Percentiles rank a stretch among this genome's conserved stretches.
Conservation (phyloP, 202 grass and related monocot species). For the Dendrocalamus latiflorus region DNA sequence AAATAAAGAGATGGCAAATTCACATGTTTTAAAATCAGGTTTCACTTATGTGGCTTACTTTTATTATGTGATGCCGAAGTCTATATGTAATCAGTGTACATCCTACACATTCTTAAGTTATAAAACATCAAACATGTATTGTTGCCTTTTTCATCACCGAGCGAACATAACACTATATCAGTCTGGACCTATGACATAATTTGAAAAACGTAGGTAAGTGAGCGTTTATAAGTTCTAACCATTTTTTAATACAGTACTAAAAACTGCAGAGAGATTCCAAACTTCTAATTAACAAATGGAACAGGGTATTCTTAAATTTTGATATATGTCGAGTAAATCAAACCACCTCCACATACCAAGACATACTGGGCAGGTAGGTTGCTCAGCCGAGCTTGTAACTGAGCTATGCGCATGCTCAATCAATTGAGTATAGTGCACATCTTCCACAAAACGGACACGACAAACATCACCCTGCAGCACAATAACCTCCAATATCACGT, state of each 20-base stretch:
- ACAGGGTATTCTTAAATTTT: neutral
- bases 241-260: conserved; percentile 5
- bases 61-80: too few species aligned
- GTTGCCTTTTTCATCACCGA: conserved; percentile 1
- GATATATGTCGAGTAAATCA: neutral
- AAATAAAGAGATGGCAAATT: too few species aligned
- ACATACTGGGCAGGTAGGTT: conserved; percentile 81
- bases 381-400: conserved; percentile 55
- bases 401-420: conserved; percentile 68
- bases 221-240: neutral
- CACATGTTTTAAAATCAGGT: too few species aligned
- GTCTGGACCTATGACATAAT: neutral
- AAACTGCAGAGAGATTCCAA: neutral
- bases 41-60: too few species aligned
- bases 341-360: conserved; percentile 56
- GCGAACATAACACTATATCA: neutral
- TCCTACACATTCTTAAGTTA: too few species aligned
- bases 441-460: conserved; percentile 58
- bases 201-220: neutral
- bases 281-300: neutral
- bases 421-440: conserved; percentile 75
- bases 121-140: too few species aligned
- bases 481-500: conserved; percentile 22
- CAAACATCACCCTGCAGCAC: conserved; percentile 57
- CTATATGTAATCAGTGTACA: too few species aligned